Evolutionary conservation across 306 rosid genomes (phyloP).

Genomic region (Cucumis hystrix): DNA sequence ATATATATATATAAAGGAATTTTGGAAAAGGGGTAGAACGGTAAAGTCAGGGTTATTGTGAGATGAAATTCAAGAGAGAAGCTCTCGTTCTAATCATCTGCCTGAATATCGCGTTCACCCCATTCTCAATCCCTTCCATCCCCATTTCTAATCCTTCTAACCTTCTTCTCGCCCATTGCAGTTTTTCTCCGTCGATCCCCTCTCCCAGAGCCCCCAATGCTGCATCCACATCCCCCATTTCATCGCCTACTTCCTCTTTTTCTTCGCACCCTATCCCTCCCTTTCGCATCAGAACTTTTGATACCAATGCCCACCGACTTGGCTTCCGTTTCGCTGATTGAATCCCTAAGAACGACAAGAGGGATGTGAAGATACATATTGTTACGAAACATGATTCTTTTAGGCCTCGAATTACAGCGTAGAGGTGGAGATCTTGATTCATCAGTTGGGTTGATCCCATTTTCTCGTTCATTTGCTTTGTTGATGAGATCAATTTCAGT

Average conservation of each 20-base stretch:
- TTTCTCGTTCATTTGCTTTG: slow-evolving; percentile 11
- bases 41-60: slow-evolving; percentile 16
- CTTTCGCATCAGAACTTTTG: slow-evolving; percentile 33
- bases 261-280: slow-evolving; percentile 22
- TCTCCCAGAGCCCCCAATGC: slow-evolving; percentile 15
- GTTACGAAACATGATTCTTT: slow-evolving; percentile 14
- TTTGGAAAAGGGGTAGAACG: background rate
- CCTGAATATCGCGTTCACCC: slow-evolving; percentile 41
- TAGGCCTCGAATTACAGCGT: slow-evolving; percentile 14
- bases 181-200: slow-evolving; percentile 16
- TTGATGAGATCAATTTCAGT: background rate
- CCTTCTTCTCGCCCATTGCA: slow-evolving; percentile 11
- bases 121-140: slow-evolving; percentile 39
- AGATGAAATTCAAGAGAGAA: slow-evolving; percentile 40
- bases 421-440: slow-evolving; percentile 10
- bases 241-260: slow-evolving; percentile 18
- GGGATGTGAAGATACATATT: slow-evolving; percentile 16
- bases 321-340: slow-evolving; percentile 23
- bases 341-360: slow-evolving; percentile 15
- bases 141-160: slow-evolving; percentile 38
- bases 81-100: slow-evolving; percentile 46
- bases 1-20: too few species aligned
- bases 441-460: background rate
- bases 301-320: slow-evolving; percentile 25
- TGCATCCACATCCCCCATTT: slow-evolving; percentile 29